These are phyloP conservation scores for Fusarium mexicanum DNA, from an alignment of 2,329 filamentous ascomycete species.

Conservation along the genomic window DNA sequence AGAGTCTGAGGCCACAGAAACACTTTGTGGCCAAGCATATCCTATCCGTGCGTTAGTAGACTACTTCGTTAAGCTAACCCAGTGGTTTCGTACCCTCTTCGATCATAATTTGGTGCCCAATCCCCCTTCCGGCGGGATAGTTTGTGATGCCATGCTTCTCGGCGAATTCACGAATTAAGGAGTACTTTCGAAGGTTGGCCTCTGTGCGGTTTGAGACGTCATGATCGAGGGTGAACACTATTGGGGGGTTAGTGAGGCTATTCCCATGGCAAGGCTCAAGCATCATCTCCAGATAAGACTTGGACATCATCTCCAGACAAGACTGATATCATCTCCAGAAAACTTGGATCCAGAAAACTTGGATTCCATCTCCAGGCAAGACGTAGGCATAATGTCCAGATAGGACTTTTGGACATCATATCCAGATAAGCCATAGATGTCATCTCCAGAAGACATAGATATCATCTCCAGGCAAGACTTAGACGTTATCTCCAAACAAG, in stretches of 20 bases:
- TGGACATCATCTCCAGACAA: no score
- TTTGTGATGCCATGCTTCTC: constrained; percentile 79
- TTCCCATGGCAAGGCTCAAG: background rate
- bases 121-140: constrained; percentile 80
- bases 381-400: no score
- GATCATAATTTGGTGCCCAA: constrained; percentile 93
- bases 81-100: constrained; percentile 56
- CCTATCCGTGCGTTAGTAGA: constrained; percentile 44
- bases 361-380: no score
- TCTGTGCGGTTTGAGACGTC: constrained; percentile 63
- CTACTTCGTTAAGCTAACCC: accelerated
- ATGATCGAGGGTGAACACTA: constrained; percentile 84
- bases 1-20: constrained; percentile 64
- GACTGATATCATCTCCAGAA: no score
- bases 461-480: no score
- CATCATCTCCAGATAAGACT: no score
- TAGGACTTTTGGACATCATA: no score
- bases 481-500: no score
- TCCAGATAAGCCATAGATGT: no score
- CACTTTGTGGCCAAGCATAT: constrained; percentile 84
- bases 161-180: constrained; percentile 83
- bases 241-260: background rate
- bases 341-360: no score
- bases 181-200: constrained; percentile 84
- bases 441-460: no score